These are phyloP conservation scores for Penicillium sp. DNA, from an alignment of 2,329 filamentous ascomycete genomes.

Conservation along the genomic window DNA sequence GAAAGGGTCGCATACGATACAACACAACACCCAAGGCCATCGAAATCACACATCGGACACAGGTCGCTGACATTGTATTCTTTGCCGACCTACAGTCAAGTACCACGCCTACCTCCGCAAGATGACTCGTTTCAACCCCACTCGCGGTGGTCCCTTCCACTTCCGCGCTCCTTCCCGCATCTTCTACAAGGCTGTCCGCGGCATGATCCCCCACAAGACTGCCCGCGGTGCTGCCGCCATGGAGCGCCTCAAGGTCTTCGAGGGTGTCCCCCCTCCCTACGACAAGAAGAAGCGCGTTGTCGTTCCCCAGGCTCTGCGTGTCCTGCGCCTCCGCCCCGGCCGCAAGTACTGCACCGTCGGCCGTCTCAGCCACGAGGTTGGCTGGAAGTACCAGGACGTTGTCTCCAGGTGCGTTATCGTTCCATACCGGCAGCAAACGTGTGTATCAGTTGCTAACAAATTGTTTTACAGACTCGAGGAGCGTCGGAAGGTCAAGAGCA, in stretches of 20 bases:
- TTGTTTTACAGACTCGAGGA: slow-evolving; percentile 75
- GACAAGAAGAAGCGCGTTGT: slow-evolving; percentile 99
- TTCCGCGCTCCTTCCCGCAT: slow-evolving; percentile 98
- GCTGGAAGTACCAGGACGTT: slow-evolving; percentile 99
- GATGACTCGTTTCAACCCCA: slow-evolving; percentile 99
- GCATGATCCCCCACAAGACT: slow-evolving; percentile 99
- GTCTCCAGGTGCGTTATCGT: slow-evolving; percentile 75
- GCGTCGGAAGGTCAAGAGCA: slow-evolving; percentile 98
- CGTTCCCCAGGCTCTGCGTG: slow-evolving; percentile 94
- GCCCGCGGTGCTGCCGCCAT: slow-evolving; percentile 92
- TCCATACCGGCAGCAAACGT: not conserved
- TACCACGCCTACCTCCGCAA: slow-evolving; percentile 99
- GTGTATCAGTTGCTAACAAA: slow-evolving; percentile 17
- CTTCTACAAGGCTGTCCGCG: slow-evolving; percentile 99
- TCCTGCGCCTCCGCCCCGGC: slow-evolving; percentile 94
- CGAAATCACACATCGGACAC: not conserved
- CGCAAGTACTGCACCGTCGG: slow-evolving; percentile 99
- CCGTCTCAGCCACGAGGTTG: slow-evolving; percentile 95
- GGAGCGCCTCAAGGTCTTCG: slow-evolving; percentile 99
- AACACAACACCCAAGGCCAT: not conserved
- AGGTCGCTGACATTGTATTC: slow-evolving; percentile 45
- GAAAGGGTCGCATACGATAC: not conserved
- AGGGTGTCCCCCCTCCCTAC: slow-evolving; percentile 97
- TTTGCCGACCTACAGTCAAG: slow-evolving; percentile 69
- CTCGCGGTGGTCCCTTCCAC: slow-evolving; percentile 99